A percentile compares a stretch with the other conserved stretches of the same genome.
Conservation (phyloP, 345 rosid genomes). For the Gynandropsis gynandra region DNA sequence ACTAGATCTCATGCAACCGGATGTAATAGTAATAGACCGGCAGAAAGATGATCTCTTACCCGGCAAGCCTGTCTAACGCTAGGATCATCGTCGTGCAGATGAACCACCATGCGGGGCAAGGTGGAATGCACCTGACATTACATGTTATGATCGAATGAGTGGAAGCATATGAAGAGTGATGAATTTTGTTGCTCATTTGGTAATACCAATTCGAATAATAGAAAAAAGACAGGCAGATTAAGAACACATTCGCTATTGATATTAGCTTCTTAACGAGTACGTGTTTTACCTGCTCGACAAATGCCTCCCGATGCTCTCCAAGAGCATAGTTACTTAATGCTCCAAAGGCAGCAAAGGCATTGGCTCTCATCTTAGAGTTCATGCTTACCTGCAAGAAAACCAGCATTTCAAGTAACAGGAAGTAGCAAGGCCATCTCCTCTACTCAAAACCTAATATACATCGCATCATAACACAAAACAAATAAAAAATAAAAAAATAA, state of each 20-base stretch:
- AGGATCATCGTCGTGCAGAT: conserved; percentile 70
- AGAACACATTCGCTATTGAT: conserved; percentile 2
- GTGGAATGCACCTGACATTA: conserved; percentile 67
- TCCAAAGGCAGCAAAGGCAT: conserved; percentile 89
- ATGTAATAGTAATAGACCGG: conserved; percentile 14
- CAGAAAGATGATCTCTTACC: conserved; percentile 35
- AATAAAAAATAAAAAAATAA: too few relatives aligned
- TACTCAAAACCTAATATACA: too few relatives aligned
- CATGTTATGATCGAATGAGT: conserved; percentile 13
- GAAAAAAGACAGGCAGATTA: too few relatives aligned
- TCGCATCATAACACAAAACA: too few relatives aligned
- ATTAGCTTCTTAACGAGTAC: not conserved
- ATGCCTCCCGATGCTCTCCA: conserved; percentile 60
- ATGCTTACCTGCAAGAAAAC: conserved; percentile 45
- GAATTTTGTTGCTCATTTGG: too few relatives aligned
- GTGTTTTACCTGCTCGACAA: conserved; percentile 75
- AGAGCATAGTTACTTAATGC: conserved; percentile 63
- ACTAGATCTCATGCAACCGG: conserved; percentile 13
- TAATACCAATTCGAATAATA: too few relatives aligned
- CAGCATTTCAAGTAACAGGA: conserved; percentile 10
- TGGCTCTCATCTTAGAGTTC: conserved; percentile 78
- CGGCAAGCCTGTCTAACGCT: conserved; percentile 83
- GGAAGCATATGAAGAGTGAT: not conserved
- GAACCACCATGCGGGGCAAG: conserved; percentile 74
- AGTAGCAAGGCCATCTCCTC: conserved; percentile 14